These are phyloP conservation scores for Umbelopsis sp. DNA, from an alignment of 192 early-diverging fungal genomes.

Conservation along the genomic window DNA sequence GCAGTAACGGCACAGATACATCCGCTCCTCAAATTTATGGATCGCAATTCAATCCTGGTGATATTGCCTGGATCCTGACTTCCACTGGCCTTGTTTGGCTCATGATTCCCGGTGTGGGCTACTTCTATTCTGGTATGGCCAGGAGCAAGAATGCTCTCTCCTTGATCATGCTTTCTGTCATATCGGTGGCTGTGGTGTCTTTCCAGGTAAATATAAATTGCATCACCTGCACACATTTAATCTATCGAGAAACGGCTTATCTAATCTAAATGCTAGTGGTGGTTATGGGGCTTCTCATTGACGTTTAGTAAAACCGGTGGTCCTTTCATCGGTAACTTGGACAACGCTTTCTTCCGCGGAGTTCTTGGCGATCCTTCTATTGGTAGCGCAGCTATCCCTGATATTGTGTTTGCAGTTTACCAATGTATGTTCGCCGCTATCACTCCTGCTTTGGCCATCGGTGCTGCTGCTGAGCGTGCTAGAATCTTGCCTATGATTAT, in stretches of 20 bases:
- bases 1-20: background rate
- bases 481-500: conserved; percentile 83
- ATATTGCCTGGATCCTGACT: conserved; percentile 72
- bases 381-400: conserved; percentile 69
- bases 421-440: conserved; percentile 95
- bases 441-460: conserved; percentile 89
- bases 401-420: conserved; percentile 74
- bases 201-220: conserved; percentile 58
- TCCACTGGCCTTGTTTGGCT: conserved; percentile 85
- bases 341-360: conserved; percentile 71
- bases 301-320: conserved; percentile 78
- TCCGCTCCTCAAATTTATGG: background rate
- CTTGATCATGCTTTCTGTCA: conserved; percentile 81
- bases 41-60: conserved; percentile 39
- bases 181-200: conserved; percentile 83
- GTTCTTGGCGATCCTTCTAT: conserved; percentile 53
- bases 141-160: conserved; percentile 92
- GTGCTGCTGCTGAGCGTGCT: conserved; percentile 88
- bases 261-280: conserved; percentile 62
- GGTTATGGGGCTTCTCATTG: conserved; percentile 90
- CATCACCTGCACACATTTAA: background rate
- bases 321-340: conserved; percentile 81
- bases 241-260: background rate
- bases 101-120: conserved; percentile 94
- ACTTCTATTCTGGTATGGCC: conserved; percentile 96